Base-by-base conservation (phyloP, 1,284 basidiomycete genomes). In the Ceratobasidium sp. region DNA sequence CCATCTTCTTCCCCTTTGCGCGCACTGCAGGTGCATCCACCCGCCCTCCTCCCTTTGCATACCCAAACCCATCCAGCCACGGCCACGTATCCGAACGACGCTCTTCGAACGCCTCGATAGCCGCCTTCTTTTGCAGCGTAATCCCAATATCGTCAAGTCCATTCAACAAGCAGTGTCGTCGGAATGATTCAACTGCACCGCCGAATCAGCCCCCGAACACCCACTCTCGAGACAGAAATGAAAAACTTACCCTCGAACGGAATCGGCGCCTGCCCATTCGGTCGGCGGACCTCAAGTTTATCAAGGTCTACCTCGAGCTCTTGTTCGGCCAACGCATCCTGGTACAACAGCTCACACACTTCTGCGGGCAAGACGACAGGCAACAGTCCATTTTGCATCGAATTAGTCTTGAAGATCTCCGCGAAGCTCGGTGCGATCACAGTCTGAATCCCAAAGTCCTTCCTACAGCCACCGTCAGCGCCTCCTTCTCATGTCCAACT, bases 361-460 rank as follows among this genome's bases (percentile, higher is more conserved):
- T 87, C 90, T 77, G 90, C 86, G n/a, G 95, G 85, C 18, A 98
- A 85, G 8, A 85, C 82, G 66, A 98, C 86, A 18, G 95, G 94
- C 54, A 98, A 86, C 93, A 98, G 96, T 73, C 96, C 96, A 81
- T 98, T 98, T 82, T 98, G 96, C 91, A 96, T 94, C 75, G 92
- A 89, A 82, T 96, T 95, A 81, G 88, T 95, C 76, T 87, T 87
- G 89, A 97, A 97, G 79, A 98, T 98, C 78, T 98, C 96, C 46
- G 94, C 96, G 79, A 97, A 97, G 78, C 92, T 95, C 2, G 94
- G 95, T 0, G 95, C 94, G 80, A 98, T 96, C 77, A 98, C 85
- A 80, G 92, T 94, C 73, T 92, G 88, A 79, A 98, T 97, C 35
- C 96, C 96, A 80, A 98, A 98, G 82, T 98, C 95, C 79, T 95